phyloP scores from a whole-genome alignment of 192 early-diverging fungal species.

The Jimgerdemannia flammicorona region DNA sequence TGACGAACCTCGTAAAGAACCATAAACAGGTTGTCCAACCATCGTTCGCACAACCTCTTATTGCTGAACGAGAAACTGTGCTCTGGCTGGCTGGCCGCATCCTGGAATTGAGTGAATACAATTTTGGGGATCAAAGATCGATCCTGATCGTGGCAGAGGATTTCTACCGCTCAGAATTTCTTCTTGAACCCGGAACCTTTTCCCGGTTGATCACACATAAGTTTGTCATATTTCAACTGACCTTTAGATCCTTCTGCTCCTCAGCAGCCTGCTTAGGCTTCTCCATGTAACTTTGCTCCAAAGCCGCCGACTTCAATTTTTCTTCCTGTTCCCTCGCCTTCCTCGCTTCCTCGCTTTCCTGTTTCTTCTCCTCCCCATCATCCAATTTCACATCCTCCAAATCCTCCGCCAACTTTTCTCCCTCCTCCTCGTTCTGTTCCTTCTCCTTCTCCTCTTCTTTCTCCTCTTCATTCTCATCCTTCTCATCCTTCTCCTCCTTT shows the following conservation, averaged over 20 bases:
- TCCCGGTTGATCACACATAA: too few species aligned
- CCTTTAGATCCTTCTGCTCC: conserved; percentile 41
- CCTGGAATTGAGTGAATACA: conserved; percentile 3
- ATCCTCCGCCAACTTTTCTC: conserved; percentile 19
- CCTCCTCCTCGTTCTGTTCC: too few species aligned
- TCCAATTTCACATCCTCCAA: conserved; percentile 39
- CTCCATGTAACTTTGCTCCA: conserved; percentile 30
- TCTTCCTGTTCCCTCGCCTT: conserved; percentile 22
- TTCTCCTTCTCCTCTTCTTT: conserved; percentile 9
- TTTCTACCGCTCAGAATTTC: not conserved
- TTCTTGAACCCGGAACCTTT: not conserved
- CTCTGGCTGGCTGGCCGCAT: conserved; percentile 22
- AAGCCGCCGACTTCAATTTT: conserved; percentile 9
- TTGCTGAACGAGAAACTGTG: conserved; percentile 75
- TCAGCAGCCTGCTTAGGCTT: conserved; percentile 42
- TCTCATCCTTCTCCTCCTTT: conserved; percentile 25
- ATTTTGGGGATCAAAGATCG: not conserved
- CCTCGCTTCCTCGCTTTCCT: conserved; percentile 4
- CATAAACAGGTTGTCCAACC: conserved; percentile 99
- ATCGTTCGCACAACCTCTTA: conserved; percentile 98
- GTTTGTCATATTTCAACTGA: not conserved
- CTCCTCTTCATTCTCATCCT: conserved; percentile 20
- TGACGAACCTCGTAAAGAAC: conserved; percentile 85
- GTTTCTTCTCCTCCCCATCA: conserved; percentile 13
- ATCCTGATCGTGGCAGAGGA: not conserved